A percentile compares a stretch with the other conserved stretches of the same genome.
Conservation (phyloP, 148 eudicot species). For the Camellia sinensis region DNA sequence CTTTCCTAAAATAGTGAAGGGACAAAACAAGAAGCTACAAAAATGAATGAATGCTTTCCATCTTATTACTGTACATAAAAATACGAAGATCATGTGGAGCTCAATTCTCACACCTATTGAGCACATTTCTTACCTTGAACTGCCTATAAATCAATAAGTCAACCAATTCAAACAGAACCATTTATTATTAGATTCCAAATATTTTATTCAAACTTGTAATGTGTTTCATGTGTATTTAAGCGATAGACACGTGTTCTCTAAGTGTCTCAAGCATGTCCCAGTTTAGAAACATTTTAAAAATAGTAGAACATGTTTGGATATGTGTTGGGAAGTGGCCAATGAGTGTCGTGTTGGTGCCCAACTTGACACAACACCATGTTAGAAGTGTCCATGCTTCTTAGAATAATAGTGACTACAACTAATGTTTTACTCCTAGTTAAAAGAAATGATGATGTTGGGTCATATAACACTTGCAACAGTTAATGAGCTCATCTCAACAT, state of each 20-base stretch:
- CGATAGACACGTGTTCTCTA: too few species aligned
- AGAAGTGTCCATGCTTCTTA: too few species aligned
- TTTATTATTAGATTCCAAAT: neutral
- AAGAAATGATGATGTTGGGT: neutral
- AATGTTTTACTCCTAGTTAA: too few species aligned
- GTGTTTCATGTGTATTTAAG: too few species aligned
- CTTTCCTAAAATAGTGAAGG: conserved; percentile 28
- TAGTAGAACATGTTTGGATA: too few species aligned
- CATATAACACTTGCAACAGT: neutral
- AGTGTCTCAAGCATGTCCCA: too few species aligned
- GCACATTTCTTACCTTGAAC: neutral
- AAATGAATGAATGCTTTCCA: neutral
- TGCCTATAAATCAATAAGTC: neutral
- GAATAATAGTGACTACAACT: too few species aligned
- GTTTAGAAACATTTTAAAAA: too few species aligned
- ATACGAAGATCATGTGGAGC: neutral
- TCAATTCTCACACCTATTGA: neutral
- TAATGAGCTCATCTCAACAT: neutral
- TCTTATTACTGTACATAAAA: neutral
- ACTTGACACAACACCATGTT: too few species aligned
- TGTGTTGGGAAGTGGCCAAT: too few species aligned
- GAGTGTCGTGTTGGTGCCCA: too few species aligned
- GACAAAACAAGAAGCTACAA: conserved; percentile 3
- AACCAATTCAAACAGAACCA: neutral
- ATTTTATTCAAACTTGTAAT: too few species aligned